Percentiles rank a stretch among this genome's conserved stretches.
phyloP scores from a whole-genome alignment of 1,284 basidiomycete genomes.

The Moesziomyces antarcticus region DNA sequence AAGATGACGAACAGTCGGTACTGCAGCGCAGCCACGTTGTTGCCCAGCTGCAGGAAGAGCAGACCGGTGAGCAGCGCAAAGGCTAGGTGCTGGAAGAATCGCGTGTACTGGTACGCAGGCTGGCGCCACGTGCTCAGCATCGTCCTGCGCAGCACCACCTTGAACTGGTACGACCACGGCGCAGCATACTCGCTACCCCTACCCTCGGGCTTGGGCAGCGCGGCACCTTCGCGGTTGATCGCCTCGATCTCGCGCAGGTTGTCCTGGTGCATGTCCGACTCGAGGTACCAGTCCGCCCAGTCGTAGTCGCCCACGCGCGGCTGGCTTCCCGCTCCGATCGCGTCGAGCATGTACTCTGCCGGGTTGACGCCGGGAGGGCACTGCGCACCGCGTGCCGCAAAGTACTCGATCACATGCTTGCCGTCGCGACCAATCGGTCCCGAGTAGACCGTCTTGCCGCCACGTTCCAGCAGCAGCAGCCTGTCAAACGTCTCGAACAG shows the following conservation, averaged over 20 bases:
- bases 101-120: constrained; percentile 71
- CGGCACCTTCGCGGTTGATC: constrained; percentile 70
- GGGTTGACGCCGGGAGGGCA: constrained; percentile 73
- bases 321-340: constrained; percentile 67
- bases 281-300: constrained; percentile 68
- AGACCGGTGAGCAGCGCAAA: constrained; percentile 84
- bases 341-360: constrained; percentile 70
- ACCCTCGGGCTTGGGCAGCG: constrained; percentile 64
- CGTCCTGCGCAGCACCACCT: constrained; percentile 79
- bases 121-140: constrained; percentile 71
- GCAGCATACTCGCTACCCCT: constrained; percentile 72
- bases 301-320: constrained; percentile 63
- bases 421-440: constrained; percentile 73
- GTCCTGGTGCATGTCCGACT: constrained; percentile 65
- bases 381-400: constrained; percentile 71
- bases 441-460: constrained; percentile 72
- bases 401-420: constrained; percentile 72
- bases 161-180: constrained; percentile 81
- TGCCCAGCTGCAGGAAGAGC: constrained; percentile 82
- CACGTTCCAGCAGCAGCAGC: constrained; percentile 68
- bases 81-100: constrained; percentile 74
- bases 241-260: constrained; percentile 69
- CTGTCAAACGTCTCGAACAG: constrained; percentile 77
- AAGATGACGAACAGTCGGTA: constrained; percentile 82
- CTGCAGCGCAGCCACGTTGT: constrained; percentile 79